A percentile compares a stretch with the other conserved stretches of the same genome.
Conservation (phyloP, 768 basidiomycete genomes). For the Boletus bicolor region DNA sequence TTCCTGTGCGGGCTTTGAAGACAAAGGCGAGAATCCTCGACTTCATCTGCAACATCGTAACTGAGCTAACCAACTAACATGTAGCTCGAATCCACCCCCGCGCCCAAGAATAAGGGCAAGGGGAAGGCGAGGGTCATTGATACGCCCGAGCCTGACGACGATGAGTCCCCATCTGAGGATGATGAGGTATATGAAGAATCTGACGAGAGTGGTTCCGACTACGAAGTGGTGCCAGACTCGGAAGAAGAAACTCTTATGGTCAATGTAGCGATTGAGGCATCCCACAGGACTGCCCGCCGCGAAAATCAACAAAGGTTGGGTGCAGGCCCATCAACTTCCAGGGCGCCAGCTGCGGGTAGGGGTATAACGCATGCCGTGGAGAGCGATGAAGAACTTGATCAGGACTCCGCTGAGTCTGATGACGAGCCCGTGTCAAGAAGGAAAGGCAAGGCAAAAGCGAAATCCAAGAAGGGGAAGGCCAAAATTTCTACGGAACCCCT, state of each 20-base stretch:
- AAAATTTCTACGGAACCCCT: background rate
- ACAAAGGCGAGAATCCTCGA: constrained; percentile 25
- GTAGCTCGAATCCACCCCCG: constrained; percentile 7
- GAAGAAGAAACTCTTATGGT: constrained; percentile 47
- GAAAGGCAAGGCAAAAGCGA: constrained; percentile 33
- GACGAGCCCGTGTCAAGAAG: constrained; percentile 25
- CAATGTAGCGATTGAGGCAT: constrained; percentile 52
- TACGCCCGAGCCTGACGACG: constrained; percentile 29
- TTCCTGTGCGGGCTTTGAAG: constrained; percentile 6
- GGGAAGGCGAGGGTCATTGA: constrained; percentile 25
- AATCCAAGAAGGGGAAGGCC: constrained; percentile 16
- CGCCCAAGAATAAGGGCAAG: constrained; percentile 24
- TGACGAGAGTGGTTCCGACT: constrained; percentile 58
- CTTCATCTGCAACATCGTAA: constrained; percentile 2
- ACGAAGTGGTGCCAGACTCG: constrained; percentile 40
- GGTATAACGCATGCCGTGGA: constrained; percentile 1
- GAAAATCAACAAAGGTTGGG: constrained; percentile 30
- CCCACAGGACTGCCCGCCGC: constrained; percentile 39
- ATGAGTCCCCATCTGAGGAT: constrained; percentile 33
- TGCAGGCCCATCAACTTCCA: constrained; percentile 34
- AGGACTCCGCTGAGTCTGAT: background rate
- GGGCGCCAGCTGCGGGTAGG: constrained; percentile 36
- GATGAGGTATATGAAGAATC: constrained; percentile 47
- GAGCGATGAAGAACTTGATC: constrained; percentile 14
- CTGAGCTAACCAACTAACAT: constrained; percentile 14